phyloP scores from a whole-genome alignment of 768 basidiomycete genomes.

The Pisolithus albus region DNA sequence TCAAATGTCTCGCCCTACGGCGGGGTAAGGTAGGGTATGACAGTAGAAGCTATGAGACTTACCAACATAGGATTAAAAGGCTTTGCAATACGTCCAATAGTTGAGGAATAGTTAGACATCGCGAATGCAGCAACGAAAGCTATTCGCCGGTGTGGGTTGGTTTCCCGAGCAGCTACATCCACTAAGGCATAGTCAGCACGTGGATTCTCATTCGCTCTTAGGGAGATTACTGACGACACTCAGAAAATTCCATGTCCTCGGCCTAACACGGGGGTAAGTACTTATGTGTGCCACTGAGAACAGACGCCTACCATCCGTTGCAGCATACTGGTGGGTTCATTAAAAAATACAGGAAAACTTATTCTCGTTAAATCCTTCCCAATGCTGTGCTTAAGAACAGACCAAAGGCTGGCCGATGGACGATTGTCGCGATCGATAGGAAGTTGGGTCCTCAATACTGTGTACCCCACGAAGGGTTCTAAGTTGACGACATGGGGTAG shows the following conservation, averaged over 20 bases:
- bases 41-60: constrained; percentile 20
- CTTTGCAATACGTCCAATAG: constrained; percentile 93
- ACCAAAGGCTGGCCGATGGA: constrained; percentile 89
- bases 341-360: constrained; percentile 89
- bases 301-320: constrained; percentile 70
- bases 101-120: constrained; percentile 96
- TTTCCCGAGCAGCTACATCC: constrained; percentile 74
- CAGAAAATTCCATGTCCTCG: constrained; percentile 97
- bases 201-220: constrained; percentile 1
- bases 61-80: constrained; percentile 96
- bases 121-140: constrained; percentile 95
- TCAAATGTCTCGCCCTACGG: constrained; percentile 86
- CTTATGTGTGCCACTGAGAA: neutral
- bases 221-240: constrained; percentile 58
- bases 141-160: constrained; percentile 72
- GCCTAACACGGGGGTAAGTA: constrained; percentile 35
- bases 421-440: constrained; percentile 67
- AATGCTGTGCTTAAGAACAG: constrained; percentile 89
- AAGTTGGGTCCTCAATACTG: constrained; percentile 50
- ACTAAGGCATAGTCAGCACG: constrained; percentile 38
- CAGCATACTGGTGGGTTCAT: constrained; percentile 93
- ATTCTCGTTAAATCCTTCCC: constrained; percentile 97
- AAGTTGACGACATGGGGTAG: constrained; percentile 31
- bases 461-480: constrained; percentile 62
- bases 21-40: neutral